Percentiles rank a stretch among this genome's conserved stretches.
Conservation (phyloP, 305 asterid genomes). For the Rubia peregrina region DNA sequence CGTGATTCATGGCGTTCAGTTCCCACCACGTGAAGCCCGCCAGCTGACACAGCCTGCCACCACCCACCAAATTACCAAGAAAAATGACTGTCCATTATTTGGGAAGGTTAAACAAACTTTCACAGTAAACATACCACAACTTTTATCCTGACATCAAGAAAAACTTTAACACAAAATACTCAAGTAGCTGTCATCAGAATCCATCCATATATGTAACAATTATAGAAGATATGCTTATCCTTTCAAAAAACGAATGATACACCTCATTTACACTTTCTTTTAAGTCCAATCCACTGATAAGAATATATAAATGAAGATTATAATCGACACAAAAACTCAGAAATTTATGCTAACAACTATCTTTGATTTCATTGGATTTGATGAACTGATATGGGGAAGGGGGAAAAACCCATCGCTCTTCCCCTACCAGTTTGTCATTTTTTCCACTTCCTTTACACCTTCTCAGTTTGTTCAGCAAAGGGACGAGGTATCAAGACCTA, state of each 20-base stretch:
- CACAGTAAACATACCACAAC: not conserved
- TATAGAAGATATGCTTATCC: not conserved
- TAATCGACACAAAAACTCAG: not conserved
- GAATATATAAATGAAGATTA: not conserved
- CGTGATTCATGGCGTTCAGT: constrained; percentile 99
- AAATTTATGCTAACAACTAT: not conserved
- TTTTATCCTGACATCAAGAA: not conserved
- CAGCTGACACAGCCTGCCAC: constrained; percentile 80
- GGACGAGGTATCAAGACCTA: not conserved
- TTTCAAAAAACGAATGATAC: not conserved
- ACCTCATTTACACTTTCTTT: not conserved
- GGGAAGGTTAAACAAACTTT: not conserved
- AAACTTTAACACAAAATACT: not conserved
- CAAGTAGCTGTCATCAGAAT: constrained; percentile 9
- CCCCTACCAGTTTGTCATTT: not conserved
- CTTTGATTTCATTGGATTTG: not conserved
- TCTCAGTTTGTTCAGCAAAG: not conserved
- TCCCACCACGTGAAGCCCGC: constrained; percentile 98
- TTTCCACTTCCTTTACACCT: not conserved
- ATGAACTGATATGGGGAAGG: not conserved
- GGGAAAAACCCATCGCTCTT: not conserved
- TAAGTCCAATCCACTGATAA: not conserved
- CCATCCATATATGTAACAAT: not conserved
- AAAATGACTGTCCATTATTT: constrained; percentile 8
- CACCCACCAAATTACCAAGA: constrained; percentile 9